Base-by-base conservation (phyloP, 345 rosid species). In the Chamaenerion angustifolium region DNA sequence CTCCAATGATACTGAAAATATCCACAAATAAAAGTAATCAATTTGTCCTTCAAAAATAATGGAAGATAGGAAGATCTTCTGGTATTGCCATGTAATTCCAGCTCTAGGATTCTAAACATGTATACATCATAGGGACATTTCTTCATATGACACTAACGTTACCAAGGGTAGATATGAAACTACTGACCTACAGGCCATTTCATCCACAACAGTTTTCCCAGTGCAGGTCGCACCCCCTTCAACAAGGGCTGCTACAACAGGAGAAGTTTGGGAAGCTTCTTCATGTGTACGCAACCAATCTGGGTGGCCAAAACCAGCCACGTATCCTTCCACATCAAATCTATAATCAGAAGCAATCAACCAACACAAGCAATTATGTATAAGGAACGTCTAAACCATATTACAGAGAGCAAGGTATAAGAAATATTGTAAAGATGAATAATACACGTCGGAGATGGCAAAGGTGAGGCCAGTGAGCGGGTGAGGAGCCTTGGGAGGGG, bases 401-500 rank as follows among this genome's bases (percentile, higher is more conserved):
- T 1, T 1, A 52, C 1, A 2, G 25, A 40, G 12, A 13, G 16
- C 1, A 42, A 56, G 17, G 27, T 16, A 10, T 12, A 37, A 17
- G 45, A 41, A 35, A 6, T 2, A 0, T 12, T 0, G 37, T 12
- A 40, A 27, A 8, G 21, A 10, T 6, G 2, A 47, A 42, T 21
- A 71, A 46, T 71, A 92, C 96, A 84, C 17, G 68, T 92, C 98
- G 58, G 96, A 87, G 40, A 82, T 79, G 43, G 96, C 84, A 61
- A 92, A 87, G 12, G 77, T 54, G 70, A 92, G 90, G 37, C 68
- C 81, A 27, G 94, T 78, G 68, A 92, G 95, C 19, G 96, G 96
- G 48, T 92, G 98, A 21, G 88, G 95, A 37, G 98, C 98, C 59
- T 87, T 92, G 51, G 95, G 98, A 60, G 98, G 98, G 55, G 95